Base-by-base conservation (phyloP, 2,329 filamentous ascomycete genomes). In the Pseudocercospora macadamiae region DNA sequence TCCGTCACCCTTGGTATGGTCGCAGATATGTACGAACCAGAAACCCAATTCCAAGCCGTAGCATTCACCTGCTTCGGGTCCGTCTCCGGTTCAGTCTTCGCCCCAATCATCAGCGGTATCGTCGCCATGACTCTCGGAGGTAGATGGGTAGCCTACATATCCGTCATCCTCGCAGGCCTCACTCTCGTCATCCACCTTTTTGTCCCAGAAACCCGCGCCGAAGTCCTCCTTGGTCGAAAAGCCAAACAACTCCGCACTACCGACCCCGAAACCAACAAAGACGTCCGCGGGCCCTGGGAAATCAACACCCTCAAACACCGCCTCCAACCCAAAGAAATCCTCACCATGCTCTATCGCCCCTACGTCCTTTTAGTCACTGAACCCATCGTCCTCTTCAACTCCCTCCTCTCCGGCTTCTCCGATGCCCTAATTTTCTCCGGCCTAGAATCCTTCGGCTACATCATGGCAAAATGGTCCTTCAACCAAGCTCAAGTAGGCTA, bases 101-200 rank as follows among this genome's bases (percentile, higher is more conserved):
- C 67, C 14, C 71, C 72, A 1, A 69, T 74, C 49, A 58, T 67
- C 12, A 71, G 70, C 18, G 71, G 71, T 21, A 70, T 70, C 60
- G 68, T 73, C 53, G 64, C 65, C 36, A 45, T 63, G 16, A 69
- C 68, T 62, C 82, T 86, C 4, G 70, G 84, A 19, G 95, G 90
- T 90, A 82, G 83, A 64, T 92, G 88, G 88, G 85, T 82, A 55
- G 92, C 93, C 71, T 95, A 91, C 90, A 89, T 93, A 60, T 89
- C 93, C 74, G 83, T 93, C 63, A 91, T 93, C 65, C 86, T 93
- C 54, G 90, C 90, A 16, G 87, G 76, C 7, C 80, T 84, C 30
- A 84, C 91, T 2, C 89, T 93, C 70, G 16, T 83, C 3, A 68
- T 89, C 3, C 69, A 72, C 19, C 47, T 67, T 39, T 69, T 89